Base-by-base conservation (phyloP, 2,329 filamentous ascomycete species). In the Talaromyces amestolkiae region DNA sequence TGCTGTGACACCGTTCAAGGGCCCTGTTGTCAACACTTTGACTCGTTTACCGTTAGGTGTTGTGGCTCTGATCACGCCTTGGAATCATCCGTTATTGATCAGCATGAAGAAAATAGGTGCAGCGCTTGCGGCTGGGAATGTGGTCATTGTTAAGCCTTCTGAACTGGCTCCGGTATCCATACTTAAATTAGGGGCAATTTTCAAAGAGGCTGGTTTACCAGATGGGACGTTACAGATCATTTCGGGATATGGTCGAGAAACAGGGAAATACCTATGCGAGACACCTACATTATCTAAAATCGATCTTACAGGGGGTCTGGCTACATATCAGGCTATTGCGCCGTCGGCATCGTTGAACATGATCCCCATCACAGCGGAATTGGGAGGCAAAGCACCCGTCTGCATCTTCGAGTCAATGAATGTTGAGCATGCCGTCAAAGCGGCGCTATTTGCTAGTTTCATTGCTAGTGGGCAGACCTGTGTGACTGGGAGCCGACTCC, bases 1-100 rank as follows among this genome's bases (percentile, higher is more conserved):
- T 2, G 77, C 86, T 1, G 85, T 91, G 0, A 81, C 91, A 1
- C 89, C 89, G 0, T 91, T 89, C 2, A 78, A 74, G 43, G 77
- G 77, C 0, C 76, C 75, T 6, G 70, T 79, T 2, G 74, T 78
- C 54, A 79, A 79, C 63, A 78, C 76, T 3, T 66, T 78, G 15
- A 76, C 75, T 6, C 70, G 75, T 11, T 58, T 73, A 15, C 78
- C 78, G 3, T 66, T 79, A 3, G 78, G 78, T 13, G 78, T 80
- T 0, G 76, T 79, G 3, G 77, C 73, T 8, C 74, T 75, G 54
- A 77, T 79, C 56, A 79, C 77, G 0, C 76, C 77, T 0, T 79
- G 77, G 69, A 79, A 79, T 58, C 76, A 77, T 41, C 77, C 77
- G 1, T 63, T 79, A 0, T 68, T 78, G 1, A 77, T 78, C 19